Base-by-base conservation (phyloP, 441 rosid genomes). In the Arabidopsis hybrid region DNA sequence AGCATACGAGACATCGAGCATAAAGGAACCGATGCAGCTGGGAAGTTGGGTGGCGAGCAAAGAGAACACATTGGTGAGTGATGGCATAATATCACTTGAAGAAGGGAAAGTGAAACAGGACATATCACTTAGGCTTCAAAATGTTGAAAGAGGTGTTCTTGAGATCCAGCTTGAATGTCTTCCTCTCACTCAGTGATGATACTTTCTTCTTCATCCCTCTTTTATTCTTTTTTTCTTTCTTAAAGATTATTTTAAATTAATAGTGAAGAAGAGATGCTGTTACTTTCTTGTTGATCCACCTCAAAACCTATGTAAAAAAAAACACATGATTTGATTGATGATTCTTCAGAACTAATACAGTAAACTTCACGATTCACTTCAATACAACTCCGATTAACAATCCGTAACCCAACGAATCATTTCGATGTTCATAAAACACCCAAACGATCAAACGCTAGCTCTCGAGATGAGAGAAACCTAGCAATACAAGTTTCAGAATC, bases 131-230 rank as follows among this genome's bases (percentile, higher is more conserved):
- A 80, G 89, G 75, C 91, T 95, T 77, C 93, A 95, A 78, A 88
- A 91, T 3, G 98, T 93, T 0, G 97, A 95, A 83, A 88, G 94
- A 76, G 97, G 97, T 42, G 86, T 86, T 77, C 89, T 91, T 42
- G 91, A 91, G 69, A 89, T 95, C 8, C 97, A 91, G 80, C 91
- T 95, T 31, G 94, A 93, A 81, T 95, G 99, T 67, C 88, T 95
- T 67, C 95, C 96, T 55, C 97, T 95, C 9, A 91, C 91, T 60
- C 98, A 93, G 74, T 95, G 78, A 78, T 60, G 12, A 16, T 36
- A 36, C 62, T 63, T 40, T 69, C 18, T 34, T 52, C 17, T 68
- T 39, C 26, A 8, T 55, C 45, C 17, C 38, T 17, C 13, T 1
- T n/a, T 14, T n/a, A 18, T 18, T 5, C 7, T 0, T 35, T 64